Base-by-base conservation (phyloP, 1,284 basidiomycete genomes). In the Gomphus bonarii region DNA sequence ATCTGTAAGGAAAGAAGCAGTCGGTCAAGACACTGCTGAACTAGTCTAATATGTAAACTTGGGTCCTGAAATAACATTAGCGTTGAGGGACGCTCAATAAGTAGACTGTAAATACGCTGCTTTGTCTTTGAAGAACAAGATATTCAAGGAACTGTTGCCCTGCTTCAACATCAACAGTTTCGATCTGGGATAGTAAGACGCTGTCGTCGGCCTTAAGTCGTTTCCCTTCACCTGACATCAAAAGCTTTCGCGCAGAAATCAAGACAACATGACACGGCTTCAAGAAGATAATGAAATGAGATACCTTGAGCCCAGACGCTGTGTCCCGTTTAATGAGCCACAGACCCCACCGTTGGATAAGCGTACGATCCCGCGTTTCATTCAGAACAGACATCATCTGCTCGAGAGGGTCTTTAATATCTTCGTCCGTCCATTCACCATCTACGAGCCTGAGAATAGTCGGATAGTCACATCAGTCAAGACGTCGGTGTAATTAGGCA, bases 121-220 rank as follows among this genome's bases (percentile, higher is more conserved):
- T 85, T 44, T 82, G 79, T 63, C 82, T 81, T 58, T 80, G 78
- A 28, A 95, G 69, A 1, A 94, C 83, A 0, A 93, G 72, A 66
- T 89, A 80, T 64, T 95, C 92, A 6, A 97, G 73, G 65, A 84
- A 94, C 57, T 79, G 77, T 43, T 79, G 73, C 3, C 82, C 90
- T 1, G 82, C 82, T 14, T 70, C 70, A 2, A 75, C 73, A 63
- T 81, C 81, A 3, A 81, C 74, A 36, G 70, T 76, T 59, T 69
- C 76, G 51, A 82, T 81, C 65, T 79, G 81, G 63, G 76, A 78
- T 59, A 80, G 68, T 47, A 85, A 68, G 0, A 66, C 64, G 2
- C 79, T 62, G 58, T 89, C 87, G 50, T 88, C 84, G 12, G 72
- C 67, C 61, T 72, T 74, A 52, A 76, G 71, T 58, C 70, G 70